Base-by-base conservation (phyloP, 108 stramenopile species). In the Discostella stelligeroides region DNA sequence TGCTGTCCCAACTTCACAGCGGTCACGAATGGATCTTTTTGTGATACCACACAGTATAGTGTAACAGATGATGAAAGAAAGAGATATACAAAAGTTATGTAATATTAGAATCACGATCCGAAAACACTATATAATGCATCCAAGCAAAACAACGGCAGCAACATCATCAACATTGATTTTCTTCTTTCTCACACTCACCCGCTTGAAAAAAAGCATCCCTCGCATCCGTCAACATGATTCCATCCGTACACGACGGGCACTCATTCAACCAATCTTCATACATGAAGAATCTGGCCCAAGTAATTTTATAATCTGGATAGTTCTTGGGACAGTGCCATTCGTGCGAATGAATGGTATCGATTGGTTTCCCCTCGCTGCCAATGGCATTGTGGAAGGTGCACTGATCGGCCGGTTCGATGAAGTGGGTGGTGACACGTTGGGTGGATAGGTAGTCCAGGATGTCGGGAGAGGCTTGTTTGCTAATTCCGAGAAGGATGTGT, bases 201-300 rank as follows among this genome's bases (percentile, higher is more conserved):
- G 59, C 30, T 53, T 91, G 90, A 54, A 91, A 91, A 48, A 75
- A 75, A 7, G 84, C 66, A 73, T 92, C 91, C 15, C 88, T 49
- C 10, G 85, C 83, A 64, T 92, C 91, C 4, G 81, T 83, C 11
- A 86, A 56, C 37, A 92, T 60, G 5, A 92, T 84, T 4, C 88
- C 87, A 40, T 88, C 91, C n/a, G 88, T 89, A 62, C 91, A 92
- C 2, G 63, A 53, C 1, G 64, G 56, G 54, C 91, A 92, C 29
- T 89, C 80, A 18, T 73, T 38, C 57, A 92, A 60, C 72, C 75
- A 89, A 63, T 92, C 87, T 55, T 79, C 64, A 34, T 73, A 63
- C 12, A 89, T 45, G 7, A 85, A 84, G 66, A 89, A 89, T 15
- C 88, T 76, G 10, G 84, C 70, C 86, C 87, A 88, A 38, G 85